These are phyloP conservation scores for Diaporthe vexans DNA, from an alignment of 2,329 filamentous ascomycete species.

Conservation along the genomic window DNA sequence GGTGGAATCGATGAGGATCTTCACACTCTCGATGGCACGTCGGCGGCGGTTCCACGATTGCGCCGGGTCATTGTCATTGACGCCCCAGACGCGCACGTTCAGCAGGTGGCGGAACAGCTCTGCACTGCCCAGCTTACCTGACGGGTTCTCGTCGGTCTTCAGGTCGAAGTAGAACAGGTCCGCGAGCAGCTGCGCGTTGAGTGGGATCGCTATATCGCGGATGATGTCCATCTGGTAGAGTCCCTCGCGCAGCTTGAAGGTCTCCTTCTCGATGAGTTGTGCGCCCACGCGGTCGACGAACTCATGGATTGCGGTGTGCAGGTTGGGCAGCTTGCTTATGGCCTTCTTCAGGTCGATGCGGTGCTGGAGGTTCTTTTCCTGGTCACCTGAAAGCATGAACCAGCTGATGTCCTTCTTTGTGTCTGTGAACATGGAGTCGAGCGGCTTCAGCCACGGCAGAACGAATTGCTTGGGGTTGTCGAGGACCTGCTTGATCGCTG, in stretches of 20 bases:
- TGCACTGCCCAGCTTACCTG: conserved; percentile 57
- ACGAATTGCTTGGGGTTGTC: conserved; percentile 51
- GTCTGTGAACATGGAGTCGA: conserved; percentile 52
- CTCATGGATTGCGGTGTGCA: conserved; percentile 46
- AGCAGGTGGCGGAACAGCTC: conserved; percentile 59
- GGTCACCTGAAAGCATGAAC: conserved; percentile 57
- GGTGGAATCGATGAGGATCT: conserved; percentile 55
- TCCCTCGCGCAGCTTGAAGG: conserved; percentile 53
- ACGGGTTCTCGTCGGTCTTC: conserved; percentile 66
- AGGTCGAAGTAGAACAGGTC: conserved; percentile 72
- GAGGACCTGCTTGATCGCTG: conserved; percentile 28
- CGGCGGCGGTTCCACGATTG: conserved; percentile 62
- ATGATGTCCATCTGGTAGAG: conserved; percentile 59
- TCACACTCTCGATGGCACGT: conserved; percentile 56
- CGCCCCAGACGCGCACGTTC: conserved; percentile 60
- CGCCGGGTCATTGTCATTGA: conserved; percentile 62
- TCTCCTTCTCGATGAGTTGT: conserved; percentile 57
- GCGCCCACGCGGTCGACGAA: conserved; percentile 52
- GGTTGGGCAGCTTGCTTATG: conserved; percentile 50
- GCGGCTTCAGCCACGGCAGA: conserved; percentile 51
- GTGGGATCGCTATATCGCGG: conserved; percentile 70
- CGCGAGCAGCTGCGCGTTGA: conserved; percentile 68
- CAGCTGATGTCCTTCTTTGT: conserved; percentile 54
- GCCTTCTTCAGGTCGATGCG: conserved; percentile 50
- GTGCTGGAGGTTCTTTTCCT: conserved; percentile 49